Conservation (phyloP, 2,329 filamentous ascomycete species). For the Pseudogymnoascus destructans region DNA sequence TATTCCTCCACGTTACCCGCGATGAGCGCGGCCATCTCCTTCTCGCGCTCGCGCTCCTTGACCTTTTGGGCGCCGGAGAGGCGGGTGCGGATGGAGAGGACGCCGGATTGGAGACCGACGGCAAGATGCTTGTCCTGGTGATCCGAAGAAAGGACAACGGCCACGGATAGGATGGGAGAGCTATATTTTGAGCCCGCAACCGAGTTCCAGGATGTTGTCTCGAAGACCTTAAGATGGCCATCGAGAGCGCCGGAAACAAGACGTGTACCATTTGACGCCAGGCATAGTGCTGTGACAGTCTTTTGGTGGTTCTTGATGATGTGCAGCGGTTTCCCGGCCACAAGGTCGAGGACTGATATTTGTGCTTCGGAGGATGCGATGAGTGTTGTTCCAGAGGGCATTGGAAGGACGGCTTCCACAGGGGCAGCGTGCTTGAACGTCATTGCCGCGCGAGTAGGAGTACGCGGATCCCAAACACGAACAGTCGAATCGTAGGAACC, state of each 20-base stretch:
- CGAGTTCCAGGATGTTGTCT: constrained; percentile 88
- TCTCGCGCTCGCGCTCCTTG: constrained; percentile 61
- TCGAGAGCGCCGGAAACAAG: constrained; percentile 83
- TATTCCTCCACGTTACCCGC: constrained; percentile 66
- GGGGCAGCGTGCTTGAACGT: constrained; percentile 89
- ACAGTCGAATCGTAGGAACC: constrained; percentile 94
- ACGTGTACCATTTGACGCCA: constrained; percentile 68
- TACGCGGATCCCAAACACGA: constrained; percentile 80
- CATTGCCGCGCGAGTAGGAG: constrained; percentile 61
- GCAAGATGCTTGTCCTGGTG: constrained; percentile 83
- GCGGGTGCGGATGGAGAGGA: constrained; percentile 84
- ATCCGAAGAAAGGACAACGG: constrained; percentile 51
- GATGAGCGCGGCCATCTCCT: constrained; percentile 72
- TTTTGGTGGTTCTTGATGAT: constrained; percentile 93
- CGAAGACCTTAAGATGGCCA: constrained; percentile 93
- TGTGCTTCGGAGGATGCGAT: constrained; percentile 74
- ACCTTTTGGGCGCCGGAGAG: constrained; percentile 70
- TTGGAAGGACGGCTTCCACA: constrained; percentile 75
- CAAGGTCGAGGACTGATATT: constrained; percentile 82
- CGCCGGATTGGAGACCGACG: constrained; percentile 86
- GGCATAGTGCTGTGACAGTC: constrained; percentile 77
- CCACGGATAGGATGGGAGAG: constrained; percentile 74
- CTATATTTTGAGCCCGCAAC: constrained; percentile 92
- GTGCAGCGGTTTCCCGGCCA: constrained; percentile 77
- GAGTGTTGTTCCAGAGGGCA: constrained; percentile 75